Base-by-base conservation (phyloP, 2,329 filamentous ascomycete genomes). In the Hymenoscyphus occultus region DNA sequence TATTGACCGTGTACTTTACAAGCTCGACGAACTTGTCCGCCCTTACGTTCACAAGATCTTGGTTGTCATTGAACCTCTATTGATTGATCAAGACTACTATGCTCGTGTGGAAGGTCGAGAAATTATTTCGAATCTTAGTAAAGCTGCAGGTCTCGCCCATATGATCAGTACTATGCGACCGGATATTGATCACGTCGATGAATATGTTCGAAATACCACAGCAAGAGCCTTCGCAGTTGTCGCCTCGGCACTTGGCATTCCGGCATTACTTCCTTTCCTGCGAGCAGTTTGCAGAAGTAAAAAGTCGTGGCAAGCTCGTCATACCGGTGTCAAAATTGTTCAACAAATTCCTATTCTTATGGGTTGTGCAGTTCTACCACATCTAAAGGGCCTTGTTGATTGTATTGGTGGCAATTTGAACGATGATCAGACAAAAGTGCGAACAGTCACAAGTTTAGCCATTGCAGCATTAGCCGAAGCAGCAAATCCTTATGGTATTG, bases 131-230 rank as follows among this genome's bases (percentile, higher is more conserved):
- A 99, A 99, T 77, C 86, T 99, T 60, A 91, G 91, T 76, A 99
- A 99, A 79, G 95, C 95, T 31, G 95, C 96, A 68, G 96, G 95
- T 76, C 85, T 99, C 63, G 95, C 95, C 19, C 95, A 96, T 72
- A 99, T 99, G 95, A 99, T 99, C 77, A 97, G 93, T 79, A 97
- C 93, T 9, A 99, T 99, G 95, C 86, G 95, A 74, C 96, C 95
- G 0, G 95, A 99, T 84, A 97, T 99, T 70, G 95, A 99, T 73
- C 95, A 99, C 73, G 91, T 96, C 32, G 95, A 99, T 74, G 95
- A 99, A 77, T 99, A 99, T 76, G 96, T 99, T 13, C 88, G 95
- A 76, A 99, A 99, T 79, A 99, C 95, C 1, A 99, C 95, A 1
- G 95, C 95, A 63, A 86, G 95, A 81, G 95, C 95, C 1, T 99